phyloP scores from a whole-genome alignment of 129 eudicot genomes.

The Helianthus annuus region DNA sequence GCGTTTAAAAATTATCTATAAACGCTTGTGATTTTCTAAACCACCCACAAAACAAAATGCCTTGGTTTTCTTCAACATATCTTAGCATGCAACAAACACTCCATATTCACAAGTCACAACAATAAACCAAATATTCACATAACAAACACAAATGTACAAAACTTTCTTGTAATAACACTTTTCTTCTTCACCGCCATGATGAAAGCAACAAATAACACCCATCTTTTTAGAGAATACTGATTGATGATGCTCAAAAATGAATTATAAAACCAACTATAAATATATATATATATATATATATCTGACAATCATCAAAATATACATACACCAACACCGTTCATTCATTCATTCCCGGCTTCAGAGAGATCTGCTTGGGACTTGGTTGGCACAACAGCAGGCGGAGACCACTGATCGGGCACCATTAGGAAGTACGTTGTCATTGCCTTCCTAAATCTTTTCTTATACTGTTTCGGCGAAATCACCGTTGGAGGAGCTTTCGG shows the following conservation, averaged over 20 bases:
- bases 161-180: constrained; percentile 5
- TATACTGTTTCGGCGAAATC: constrained; percentile 93
- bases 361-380: constrained; percentile 61
- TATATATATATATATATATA: not conserved
- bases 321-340: constrained; percentile 22
- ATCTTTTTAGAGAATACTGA: constrained; percentile 12
- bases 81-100: too few species aligned
- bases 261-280: constrained; percentile 1
- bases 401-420: constrained; percentile 99
- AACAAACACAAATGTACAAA: constrained; percentile 14
- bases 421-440: constrained; percentile 92
- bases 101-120: too few species aligned
- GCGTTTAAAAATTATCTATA: too few species aligned
- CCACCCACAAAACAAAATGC: too few species aligned
- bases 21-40: too few species aligned
- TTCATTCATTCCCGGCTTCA: constrained; percentile 46
- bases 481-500: constrained; percentile 93
- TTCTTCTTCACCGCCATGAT: constrained; percentile 17
- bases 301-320: not conserved
- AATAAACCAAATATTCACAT: not conserved
- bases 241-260: constrained; percentile 28
- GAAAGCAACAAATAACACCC: constrained; percentile 27
- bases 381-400: constrained; percentile 67
- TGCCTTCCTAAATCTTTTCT: constrained; percentile 95
- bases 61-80: too few species aligned